Conservation (phyloP, 2,329 filamentous ascomycete species). For the Zymoseptoria ardabiliae region DNA sequence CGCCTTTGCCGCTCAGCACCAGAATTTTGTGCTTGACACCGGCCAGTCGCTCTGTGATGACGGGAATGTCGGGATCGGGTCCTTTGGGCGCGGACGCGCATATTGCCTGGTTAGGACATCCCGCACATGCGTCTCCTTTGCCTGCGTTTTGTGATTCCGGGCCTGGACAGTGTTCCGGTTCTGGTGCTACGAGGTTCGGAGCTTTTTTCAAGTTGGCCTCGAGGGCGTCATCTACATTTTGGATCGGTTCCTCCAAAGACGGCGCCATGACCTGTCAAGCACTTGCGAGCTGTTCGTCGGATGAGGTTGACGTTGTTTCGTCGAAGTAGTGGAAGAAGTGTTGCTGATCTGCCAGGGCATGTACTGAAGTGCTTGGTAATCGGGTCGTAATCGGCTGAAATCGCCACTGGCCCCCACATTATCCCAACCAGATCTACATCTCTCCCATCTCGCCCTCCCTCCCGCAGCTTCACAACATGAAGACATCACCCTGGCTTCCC, state of each 20-base stretch:
- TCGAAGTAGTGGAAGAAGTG: neutral
- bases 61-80: constrained; percentile 84
- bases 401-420: neutral
- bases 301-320: neutral
- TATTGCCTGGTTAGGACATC: constrained; percentile 92
- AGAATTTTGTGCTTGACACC: constrained; percentile 87
- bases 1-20: constrained; percentile 88
- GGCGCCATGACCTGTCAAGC: constrained; percentile 60
- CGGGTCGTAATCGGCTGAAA: neutral
- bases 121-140: constrained; percentile 74
- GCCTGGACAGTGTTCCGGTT: constrained; percentile 91
- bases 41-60: constrained; percentile 76
- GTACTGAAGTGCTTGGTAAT: neutral
- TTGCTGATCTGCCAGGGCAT: neutral
- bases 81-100: constrained; percentile 92
- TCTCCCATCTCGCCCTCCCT: neutral
- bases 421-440: neutral
- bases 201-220: constrained; percentile 68
- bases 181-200: constrained; percentile 73
- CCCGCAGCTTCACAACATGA: neutral
- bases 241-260: constrained; percentile 63
- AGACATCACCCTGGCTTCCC: neutral
- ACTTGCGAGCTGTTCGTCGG: neutral
- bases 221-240: constrained; percentile 51
- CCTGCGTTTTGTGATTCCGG: constrained; percentile 67